Base-by-base conservation (phyloP, 371 early-diverging fungal species). In the Mucor sp. region DNA sequence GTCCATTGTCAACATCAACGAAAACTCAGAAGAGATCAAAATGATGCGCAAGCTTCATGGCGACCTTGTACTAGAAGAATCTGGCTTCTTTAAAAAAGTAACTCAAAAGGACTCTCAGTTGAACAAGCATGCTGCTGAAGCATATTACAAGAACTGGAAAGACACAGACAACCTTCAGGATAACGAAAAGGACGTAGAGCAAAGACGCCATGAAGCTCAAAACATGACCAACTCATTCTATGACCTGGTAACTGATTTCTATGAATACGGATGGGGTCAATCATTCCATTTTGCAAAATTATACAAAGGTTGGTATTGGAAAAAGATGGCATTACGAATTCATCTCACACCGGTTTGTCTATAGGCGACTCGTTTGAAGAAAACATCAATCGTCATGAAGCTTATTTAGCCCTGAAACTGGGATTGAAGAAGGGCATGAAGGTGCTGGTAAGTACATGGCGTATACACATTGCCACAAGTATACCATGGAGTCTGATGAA, bases 341-440 rank as follows among this genome's bases (percentile, higher is more conserved):
- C 11, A 23, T 25, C 33, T 8, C 33, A 33, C 8, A 6, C 30
- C 30, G 2, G 6, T 33, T 28, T 28, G 9, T 11, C 9, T 21
- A 8, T 68, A 72, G 88, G 87, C 63, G 85, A 87, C 65, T 79
- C 85, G 2, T 91, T 91, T 70, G 81, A 81, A 44, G 85, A 88
- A 48, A 85, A 87, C 70, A 89, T 92, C 65, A 84, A 89, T 44
- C 88, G 94, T 27, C 94, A 93, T 69, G 94, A 93, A 80, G 85
- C 89, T 65, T 86, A 77, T 62, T 78, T 93, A 48, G 91, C 90
- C 11, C 65, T 86, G n/a, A 79, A 85, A 43, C 85, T 90, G 12
- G 85, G 82, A n/a, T 78, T 93, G 50, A 76, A 77, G 64, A 75
- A 79, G 17, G 92, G 89, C 9, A 79, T 82, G 85, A 78, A 78